Conservation (phyloP, 1,139 yeast species). For the Geotrichum fermentans region DNA sequence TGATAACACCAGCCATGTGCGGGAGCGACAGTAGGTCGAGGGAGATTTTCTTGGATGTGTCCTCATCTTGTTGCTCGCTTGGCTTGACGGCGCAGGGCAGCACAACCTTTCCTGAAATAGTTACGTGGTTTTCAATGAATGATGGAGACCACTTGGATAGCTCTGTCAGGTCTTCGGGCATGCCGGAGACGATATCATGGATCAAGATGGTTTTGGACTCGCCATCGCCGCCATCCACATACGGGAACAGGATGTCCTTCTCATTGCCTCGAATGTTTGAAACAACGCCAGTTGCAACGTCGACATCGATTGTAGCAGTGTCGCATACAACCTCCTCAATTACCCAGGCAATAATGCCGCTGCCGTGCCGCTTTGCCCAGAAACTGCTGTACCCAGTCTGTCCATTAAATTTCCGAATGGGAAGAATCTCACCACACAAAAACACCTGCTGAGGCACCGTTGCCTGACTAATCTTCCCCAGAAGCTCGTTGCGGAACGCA, state of each 20-base stretch:
- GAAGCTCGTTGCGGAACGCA: conserved; percentile 42
- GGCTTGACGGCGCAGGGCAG: conserved; percentile 17
- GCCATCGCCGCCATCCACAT: conserved; percentile 9
- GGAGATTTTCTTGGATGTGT: conserved; percentile 5
- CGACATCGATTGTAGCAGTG: conserved; percentile 58
- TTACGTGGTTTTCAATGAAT: conserved; percentile 17
- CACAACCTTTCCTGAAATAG: conserved; percentile 19
- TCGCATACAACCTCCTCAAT: conserved; percentile 86
- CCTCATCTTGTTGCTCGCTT: not conserved
- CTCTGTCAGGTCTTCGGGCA: conserved; percentile 20
- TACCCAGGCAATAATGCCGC: conserved; percentile 70
- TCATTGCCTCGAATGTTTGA: conserved; percentile 24
- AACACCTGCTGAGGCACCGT: conserved; percentile 41
- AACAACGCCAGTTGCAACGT: conserved; percentile 29
- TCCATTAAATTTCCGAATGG: conserved; percentile 45
- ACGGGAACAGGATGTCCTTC: conserved; percentile 22
- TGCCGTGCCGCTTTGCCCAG: conserved; percentile 73
- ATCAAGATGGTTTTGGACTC: conserved; percentile 14
- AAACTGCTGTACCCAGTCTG: conserved; percentile 41
- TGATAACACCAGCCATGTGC: conserved; percentile 80
- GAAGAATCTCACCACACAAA: conserved; percentile 54
- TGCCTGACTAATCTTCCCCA: not conserved
- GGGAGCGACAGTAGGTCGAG: conserved; percentile 49
- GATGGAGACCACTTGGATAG: not conserved
- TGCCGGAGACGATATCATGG: conserved; percentile 21